These are phyloP conservation scores for Geranium brycei DNA, from an alignment of 345 rosid genomes.

Conservation along the genomic window DNA sequence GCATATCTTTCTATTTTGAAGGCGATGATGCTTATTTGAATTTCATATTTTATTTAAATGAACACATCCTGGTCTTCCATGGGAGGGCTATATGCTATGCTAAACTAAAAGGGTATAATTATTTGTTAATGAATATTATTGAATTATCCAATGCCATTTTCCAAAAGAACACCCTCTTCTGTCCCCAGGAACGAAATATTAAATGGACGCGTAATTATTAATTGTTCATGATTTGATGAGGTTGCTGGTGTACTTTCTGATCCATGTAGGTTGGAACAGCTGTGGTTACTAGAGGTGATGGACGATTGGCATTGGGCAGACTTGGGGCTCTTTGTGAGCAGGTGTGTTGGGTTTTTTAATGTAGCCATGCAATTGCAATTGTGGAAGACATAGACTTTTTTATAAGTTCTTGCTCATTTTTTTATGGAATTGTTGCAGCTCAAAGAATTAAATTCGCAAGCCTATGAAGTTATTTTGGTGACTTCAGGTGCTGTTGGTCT, in stretches of 20 bases:
- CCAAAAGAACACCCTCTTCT: not conserved
- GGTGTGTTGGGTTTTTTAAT: constrained; percentile 15
- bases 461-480: constrained; percentile 39
- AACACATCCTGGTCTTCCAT: not conserved
- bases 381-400: not conserved
- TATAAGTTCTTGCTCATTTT: not conserved
- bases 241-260: not conserved
- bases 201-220: not conserved
- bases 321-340: constrained; percentile 51
- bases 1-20: too few species aligned
- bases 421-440: constrained; percentile 19
- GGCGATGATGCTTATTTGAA: too few species aligned
- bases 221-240: not conserved
- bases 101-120: too few species aligned
- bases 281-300: constrained; percentile 44
- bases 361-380: not conserved
- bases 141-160: not conserved
- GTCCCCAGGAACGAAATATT: too few species aligned
- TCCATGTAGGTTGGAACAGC: constrained; percentile 45
- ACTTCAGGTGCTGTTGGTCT: constrained; percentile 54
- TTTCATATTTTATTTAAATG: not conserved
- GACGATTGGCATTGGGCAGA: constrained; percentile 47
- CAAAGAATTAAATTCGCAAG: constrained; percentile 36
- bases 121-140: too few species aligned
- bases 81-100: not conserved